Evolutionary conservation across 2,329 filamentous ascomycete species (phyloP).

Genomic region (Ceratocystis harringtonii): DNA sequence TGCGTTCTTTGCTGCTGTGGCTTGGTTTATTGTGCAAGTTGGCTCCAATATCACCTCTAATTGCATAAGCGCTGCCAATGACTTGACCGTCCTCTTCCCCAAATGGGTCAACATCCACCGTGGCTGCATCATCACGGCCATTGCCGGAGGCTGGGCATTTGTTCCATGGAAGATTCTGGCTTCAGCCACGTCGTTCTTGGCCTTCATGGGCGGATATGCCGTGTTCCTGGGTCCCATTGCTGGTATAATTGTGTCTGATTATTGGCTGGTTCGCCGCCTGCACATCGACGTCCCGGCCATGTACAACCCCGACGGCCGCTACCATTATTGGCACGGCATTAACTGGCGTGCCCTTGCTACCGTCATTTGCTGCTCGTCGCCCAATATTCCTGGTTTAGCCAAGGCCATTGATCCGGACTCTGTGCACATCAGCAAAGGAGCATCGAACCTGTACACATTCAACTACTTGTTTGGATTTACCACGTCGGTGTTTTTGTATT

Average conservation of each 20-base stretch:
- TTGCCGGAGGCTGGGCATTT: conserved; percentile 25
- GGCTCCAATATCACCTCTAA: conserved; percentile 24
- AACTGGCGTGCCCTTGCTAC: conserved; percentile 29
- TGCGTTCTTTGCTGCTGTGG: conserved; percentile 22
- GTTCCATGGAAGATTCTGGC: conserved; percentile 26
- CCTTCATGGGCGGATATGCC: conserved; percentile 24
- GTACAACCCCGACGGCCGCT: conserved; percentile 29
- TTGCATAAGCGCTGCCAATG: conserved; percentile 23
- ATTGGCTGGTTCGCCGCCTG: conserved; percentile 26
- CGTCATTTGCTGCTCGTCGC: conserved; percentile 29
- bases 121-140: conserved; percentile 22
- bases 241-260: conserved; percentile 30
- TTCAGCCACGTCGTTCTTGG: conserved; percentile 23
- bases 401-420: conserved; percentile 12
- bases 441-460: conserved; percentile 20
- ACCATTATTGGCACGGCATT: conserved; percentile 29
- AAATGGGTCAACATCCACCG: conserved; percentile 24
- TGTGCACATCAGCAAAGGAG: conserved; percentile 12
- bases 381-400: conserved; percentile 30
- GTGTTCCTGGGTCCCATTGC: conserved; percentile 29
- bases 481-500: conserved; percentile 19
- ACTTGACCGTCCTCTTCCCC: conserved; percentile 23
- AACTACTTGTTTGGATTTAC: conserved; percentile 21
- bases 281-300: conserved; percentile 29
- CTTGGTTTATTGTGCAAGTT: conserved; percentile 22